Evolutionary conservation across 2,329 filamentous ascomycete species (phyloP), one percentile per base, ranked within the genome.

Genomic region (Calcarisporium arbuscula): DNA sequence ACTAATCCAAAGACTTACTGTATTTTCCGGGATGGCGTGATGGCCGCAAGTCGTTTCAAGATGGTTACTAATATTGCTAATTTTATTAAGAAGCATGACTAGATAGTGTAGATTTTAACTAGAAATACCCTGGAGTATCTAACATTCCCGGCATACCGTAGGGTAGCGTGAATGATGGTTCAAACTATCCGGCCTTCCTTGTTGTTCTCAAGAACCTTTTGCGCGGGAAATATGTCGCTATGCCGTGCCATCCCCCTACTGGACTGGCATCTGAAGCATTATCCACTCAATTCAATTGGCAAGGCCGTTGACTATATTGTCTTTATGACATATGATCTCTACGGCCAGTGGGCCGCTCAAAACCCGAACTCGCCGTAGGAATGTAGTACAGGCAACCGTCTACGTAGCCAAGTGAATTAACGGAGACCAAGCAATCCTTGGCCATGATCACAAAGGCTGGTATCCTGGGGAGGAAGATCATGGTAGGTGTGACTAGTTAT

Each of bases 41-140:
- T 15, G 32, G 30, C 49, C 0, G 19, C 19, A 2, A 64, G 70
- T 30, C 49, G 60, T 0, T 31, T 41, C 4, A 50, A 6, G 2
- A 49, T 69, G 28, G 42, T 51, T 10, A 38, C 46, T 19, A 58
- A 61, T 38, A 27, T 62, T 23, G 48, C 51, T 35, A 35, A 61
- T 25, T 61, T 71, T 46, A 9, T 65, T 38, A 38, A 56, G n/a
- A 18, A 65, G 21, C 26, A 65, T 16, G 44, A 48, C 42, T 70
- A 0, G 61, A 64, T 31, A 61, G 64, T 0, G 35, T 65, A 5
- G 61, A 65, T 32, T 41, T 64, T 17, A 60, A 65, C 37, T 70
- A 63, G 65, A 61, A 64, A 29, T 64, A 65, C 15, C 54, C 52
- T 1, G 22, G 22, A 3, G 44, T 43, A 2, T 39, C 45, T 0